Evolutionary conservation across 1,139 yeast genomes (phyloP).

Genomic region (Taphrina deformans): DNA sequence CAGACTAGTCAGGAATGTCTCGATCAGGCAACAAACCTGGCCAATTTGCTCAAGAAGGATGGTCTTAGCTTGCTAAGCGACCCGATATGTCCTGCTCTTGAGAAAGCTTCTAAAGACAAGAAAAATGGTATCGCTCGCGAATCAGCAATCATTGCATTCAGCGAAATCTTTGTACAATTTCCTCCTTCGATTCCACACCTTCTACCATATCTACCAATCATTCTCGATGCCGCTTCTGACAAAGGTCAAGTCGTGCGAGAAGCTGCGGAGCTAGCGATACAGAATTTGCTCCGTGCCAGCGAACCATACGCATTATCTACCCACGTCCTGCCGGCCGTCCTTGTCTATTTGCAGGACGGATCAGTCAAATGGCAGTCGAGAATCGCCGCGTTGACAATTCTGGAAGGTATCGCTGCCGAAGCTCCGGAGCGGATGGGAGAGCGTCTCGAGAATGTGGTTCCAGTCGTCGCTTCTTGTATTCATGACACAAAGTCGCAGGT

Average conservation of each 20-base stretch:
- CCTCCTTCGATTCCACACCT: conserved; percentile 29
- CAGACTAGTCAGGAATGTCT: conserved; percentile 31
- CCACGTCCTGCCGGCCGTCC: conserved; percentile 60
- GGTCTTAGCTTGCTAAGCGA: conserved; percentile 12
- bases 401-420: conserved; percentile 74
- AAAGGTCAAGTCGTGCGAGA: conserved; percentile 83
- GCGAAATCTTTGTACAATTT: conserved; percentile 17
- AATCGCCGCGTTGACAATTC: conserved; percentile 68
- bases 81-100: conserved; percentile 27
- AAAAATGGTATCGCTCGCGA: conserved; percentile 34
- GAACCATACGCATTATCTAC: conserved; percentile 77
- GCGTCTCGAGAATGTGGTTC: conserved; percentile 74
- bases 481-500: conserved; percentile 97
- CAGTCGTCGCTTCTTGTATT: conserved; percentile 81
- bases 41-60: conserved; percentile 21
- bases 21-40: conserved; percentile 21
- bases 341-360: conserved; percentile 61
- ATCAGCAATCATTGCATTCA: conserved; percentile 33
- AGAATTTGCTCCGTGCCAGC: conserved; percentile 45
- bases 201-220: conserved; percentile 49
- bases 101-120: conserved; percentile 29
- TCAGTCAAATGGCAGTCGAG: conserved; percentile 95
- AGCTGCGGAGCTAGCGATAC: conserved; percentile 57
- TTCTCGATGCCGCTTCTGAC: conserved; percentile 64
- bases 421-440: conserved; percentile 85